Conservation (phyloP, 768 basidiomycete genomes). For the Russula dissimulans region DNA sequence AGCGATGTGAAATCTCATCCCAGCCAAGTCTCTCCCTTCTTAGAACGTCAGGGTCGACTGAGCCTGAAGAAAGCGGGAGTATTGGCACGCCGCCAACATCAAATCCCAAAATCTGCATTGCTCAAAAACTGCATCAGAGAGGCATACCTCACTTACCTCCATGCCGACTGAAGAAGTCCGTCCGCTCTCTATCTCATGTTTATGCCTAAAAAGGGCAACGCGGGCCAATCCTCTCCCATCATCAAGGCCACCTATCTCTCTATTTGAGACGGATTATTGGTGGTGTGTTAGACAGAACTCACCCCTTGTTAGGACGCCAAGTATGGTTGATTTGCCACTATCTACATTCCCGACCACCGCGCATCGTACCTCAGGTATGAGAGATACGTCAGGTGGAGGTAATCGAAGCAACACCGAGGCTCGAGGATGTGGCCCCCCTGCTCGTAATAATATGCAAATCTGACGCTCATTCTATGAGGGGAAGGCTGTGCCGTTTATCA, state of each 20-base stretch:
- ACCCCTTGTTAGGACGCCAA: constrained; percentile 94
- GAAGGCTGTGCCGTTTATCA: background rate
- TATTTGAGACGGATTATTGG: constrained; percentile 17
- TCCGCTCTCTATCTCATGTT: constrained; percentile 95
- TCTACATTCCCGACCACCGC: constrained; percentile 95
- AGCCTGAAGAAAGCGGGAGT: constrained; percentile 52
- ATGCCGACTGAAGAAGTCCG: constrained; percentile 94
- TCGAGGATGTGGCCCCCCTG: constrained; percentile 40
- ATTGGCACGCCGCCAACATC: constrained; percentile 68
- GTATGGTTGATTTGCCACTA: constrained; percentile 88
- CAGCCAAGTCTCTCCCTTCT: constrained; percentile 86
- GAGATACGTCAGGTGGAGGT: constrained; percentile 64
- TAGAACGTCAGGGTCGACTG: constrained; percentile 51
- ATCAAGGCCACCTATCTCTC: constrained; percentile 52
- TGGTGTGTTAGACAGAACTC: constrained; percentile 21
- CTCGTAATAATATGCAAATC: constrained; percentile 50
- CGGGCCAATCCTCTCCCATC: constrained; percentile 78
- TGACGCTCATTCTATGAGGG: constrained; percentile 23
- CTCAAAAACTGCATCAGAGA: background rate
- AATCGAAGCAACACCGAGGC: constrained; percentile 57
- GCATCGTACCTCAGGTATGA: constrained; percentile 87
- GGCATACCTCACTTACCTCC: constrained; percentile 50
- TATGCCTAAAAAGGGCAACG: constrained; percentile 88
- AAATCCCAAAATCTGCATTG: constrained; percentile 75
- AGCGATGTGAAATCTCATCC: constrained; percentile 87